phyloP scores from a whole-genome alignment of 2,329 filamentous ascomycete species.

The Pochonia chlamydosporia region DNA sequence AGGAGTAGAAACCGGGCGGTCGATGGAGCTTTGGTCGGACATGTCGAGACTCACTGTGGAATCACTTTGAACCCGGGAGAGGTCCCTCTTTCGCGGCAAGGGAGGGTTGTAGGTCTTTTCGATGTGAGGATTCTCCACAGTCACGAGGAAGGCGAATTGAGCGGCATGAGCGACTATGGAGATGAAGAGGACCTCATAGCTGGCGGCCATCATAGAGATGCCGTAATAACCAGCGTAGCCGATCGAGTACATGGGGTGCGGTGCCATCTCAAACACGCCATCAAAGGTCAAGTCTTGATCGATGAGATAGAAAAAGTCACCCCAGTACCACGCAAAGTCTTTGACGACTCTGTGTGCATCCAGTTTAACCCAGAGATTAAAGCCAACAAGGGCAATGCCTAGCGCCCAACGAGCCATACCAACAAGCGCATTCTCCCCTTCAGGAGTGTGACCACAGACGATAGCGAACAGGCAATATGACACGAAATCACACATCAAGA shows the following conservation, averaged over 20 bases:
- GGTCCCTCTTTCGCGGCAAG: constrained; percentile 58
- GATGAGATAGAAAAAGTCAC: constrained; percentile 97
- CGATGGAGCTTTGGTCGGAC: constrained; percentile 16
- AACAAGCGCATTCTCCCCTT: constrained; percentile 63
- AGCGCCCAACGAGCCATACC: constrained; percentile 70
- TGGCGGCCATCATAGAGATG: constrained; percentile 95
- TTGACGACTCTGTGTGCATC: constrained; percentile 97
- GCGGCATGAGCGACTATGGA: constrained; percentile 91
- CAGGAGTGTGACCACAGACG: constrained; percentile 73
- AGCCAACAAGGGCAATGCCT: constrained; percentile 74
- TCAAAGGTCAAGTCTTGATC: constrained; percentile 98
- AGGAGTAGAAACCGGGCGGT: constrained; percentile 16
- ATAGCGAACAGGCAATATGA: constrained; percentile 96
- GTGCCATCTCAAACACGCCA: constrained; percentile 97
- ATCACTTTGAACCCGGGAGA: constrained; percentile 26
- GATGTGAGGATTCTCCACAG: constrained; percentile 96
- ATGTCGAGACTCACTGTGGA: constrained; percentile 19
- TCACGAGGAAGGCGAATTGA: constrained; percentile 86
- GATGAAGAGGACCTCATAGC: constrained; percentile 95
- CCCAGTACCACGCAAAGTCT: constrained; percentile 99
- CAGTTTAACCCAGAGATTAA: constrained; percentile 98
- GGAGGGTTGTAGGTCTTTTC: constrained; percentile 96
- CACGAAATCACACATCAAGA: constrained; percentile 97
- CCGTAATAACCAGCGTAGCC: constrained; percentile 98
- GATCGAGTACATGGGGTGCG: constrained; percentile 98